Percentiles rank a stretch among this genome's conserved stretches.
These are phyloP conservation scores for Lasiosphaeris hirsuta DNA, from an alignment of 495 filamentous ascomycete genomes.

Conservation along the genomic window DNA sequence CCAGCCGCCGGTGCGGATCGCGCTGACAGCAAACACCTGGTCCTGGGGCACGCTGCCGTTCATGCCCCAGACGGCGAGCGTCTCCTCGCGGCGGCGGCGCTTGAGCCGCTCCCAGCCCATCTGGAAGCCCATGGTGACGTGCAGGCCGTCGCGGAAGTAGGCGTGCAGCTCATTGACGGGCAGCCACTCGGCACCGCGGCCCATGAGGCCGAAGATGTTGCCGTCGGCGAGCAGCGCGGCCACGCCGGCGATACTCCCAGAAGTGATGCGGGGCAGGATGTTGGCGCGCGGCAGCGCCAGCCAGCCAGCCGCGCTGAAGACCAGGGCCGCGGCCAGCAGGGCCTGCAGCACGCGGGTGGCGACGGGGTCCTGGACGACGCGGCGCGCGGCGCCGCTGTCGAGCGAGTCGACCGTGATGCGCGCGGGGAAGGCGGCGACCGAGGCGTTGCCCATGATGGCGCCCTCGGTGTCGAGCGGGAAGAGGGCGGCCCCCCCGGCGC, in stretches of 20 bases:
- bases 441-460: slow-evolving; percentile 15
- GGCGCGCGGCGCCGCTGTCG: slow-evolving; percentile 10
- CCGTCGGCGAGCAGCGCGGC: slow-evolving; percentile 32
- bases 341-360: slow-evolving; percentile 35
- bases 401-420: slow-evolving; percentile 12
- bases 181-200: slow-evolving; percentile 22
- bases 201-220: slow-evolving; percentile 19
- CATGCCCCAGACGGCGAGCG: neutral
- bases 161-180: slow-evolving; percentile 2
- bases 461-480: slow-evolving; percentile 5
- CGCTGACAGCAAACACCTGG: slow-evolving; percentile 20
- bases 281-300: slow-evolving; percentile 24
- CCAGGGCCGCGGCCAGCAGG: slow-evolving; percentile 23
- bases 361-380: slow-evolving; percentile 30
- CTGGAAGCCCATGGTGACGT: slow-evolving; percentile 23
- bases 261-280: slow-evolving; percentile 29
- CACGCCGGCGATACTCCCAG: slow-evolving; percentile 28
- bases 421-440: slow-evolving; percentile 12
- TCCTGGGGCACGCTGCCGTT: slow-evolving; percentile 3
- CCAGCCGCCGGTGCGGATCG: slow-evolving; percentile 22
- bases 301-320: slow-evolving; percentile 21
- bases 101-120: slow-evolving; percentile 20
- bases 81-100: slow-evolving; percentile 3
- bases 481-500: neutral
- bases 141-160: slow-evolving; percentile 22